phyloP scores from a whole-genome alignment of 352 stramenopile genomes.

The Globisporangium yorkense region DNA sequence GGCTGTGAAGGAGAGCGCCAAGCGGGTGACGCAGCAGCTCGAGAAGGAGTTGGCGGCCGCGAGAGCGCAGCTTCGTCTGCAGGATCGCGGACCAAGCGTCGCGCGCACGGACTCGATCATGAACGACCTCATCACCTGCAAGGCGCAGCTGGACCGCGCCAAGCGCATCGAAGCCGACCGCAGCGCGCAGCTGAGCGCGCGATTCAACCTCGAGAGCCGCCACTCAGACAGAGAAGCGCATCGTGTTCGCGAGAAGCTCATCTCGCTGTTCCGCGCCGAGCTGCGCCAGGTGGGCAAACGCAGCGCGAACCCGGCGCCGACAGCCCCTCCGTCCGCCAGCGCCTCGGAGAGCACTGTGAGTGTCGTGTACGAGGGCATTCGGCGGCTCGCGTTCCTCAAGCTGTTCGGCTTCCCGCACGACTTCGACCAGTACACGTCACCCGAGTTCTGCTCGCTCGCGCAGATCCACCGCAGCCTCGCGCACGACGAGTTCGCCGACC shows the following conservation, averaged over 20 bases:
- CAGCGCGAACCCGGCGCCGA: constrained; percentile 14
- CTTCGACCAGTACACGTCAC: constrained; percentile 48
- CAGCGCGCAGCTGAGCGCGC: constrained; percentile 29
- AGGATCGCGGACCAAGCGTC: constrained; percentile 53
- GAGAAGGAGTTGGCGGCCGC: constrained; percentile 31
- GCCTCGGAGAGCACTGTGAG: constrained; percentile 20
- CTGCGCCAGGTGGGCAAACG: constrained; percentile 39
- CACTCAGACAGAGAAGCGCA: constrained; percentile 48
- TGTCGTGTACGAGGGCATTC: constrained; percentile 47
- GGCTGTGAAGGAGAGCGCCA: constrained; percentile 43
- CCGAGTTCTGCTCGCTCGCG: constrained; percentile 38
- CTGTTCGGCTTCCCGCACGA: constrained; percentile 42
- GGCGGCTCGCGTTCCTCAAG: constrained; percentile 62
- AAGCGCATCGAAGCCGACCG: constrained; percentile 49
- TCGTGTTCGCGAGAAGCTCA: constrained; percentile 39
- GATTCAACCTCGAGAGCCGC: constrained; percentile 47
- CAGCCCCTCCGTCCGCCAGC: neutral
- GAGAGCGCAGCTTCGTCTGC: constrained; percentile 47
- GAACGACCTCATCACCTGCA: constrained; percentile 31
- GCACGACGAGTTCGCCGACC: constrained; percentile 43
- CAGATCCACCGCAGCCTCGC: constrained; percentile 33
- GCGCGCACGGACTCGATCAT: constrained; percentile 40
- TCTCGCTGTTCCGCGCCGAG: constrained; percentile 35
- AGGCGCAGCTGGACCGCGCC: constrained; percentile 44
- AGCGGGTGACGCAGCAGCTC: constrained; percentile 39